Evolutionary conservation across 1,284 basidiomycete species (phyloP), one percentile per base, ranked within the genome.

Genomic region (Limonomyces culmigenus): DNA sequence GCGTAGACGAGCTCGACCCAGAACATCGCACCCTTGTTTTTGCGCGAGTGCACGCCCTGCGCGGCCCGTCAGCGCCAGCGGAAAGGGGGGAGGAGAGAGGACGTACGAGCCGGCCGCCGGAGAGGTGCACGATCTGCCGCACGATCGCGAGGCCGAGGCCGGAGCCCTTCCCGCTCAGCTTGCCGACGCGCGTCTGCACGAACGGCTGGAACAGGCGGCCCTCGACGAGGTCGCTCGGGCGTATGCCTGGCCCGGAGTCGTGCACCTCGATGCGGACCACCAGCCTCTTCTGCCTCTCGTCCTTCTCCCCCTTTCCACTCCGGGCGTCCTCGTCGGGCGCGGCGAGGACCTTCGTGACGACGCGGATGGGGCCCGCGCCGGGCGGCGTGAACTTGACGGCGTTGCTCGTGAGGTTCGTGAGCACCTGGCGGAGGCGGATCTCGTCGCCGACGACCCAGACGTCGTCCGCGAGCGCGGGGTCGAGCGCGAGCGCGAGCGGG

Each of bases 101-200:
- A n/a, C n/a, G n/a, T n/a, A n/a, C n/a, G 8, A 89, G 59, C 16
- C 84, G 67, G 4, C 87, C 88, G 6, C 79, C 75, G 37, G 70
- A 77, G 21, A 87, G 62, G 53, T 80, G 85, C 43, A 93, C 81
- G 39, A 93, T 91, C 50, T 87, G 84, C 29, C 85, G 66, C n/a
- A 91, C 85, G 15, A 92, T 67, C 2, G 86, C 86, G 15, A 92
- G 54, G 11, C 87, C 88, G n/a, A 91, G 59, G 2, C 86, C 86
- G 0, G 83, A 87, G 2, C 87, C 87, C 57, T 89, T 89, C 6
- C 83, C 85, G 41, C 83, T 81, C 59, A 92, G 88, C 46, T 75
- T 67, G 39, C 86, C 87, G 51, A 74, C 70, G 48, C 84, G 77
- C 2, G 80, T 84, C 53, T 84, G 79, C 45, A 75, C 80, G 48